Conservation (phyloP, 2,329 filamentous ascomycete species). For the Cladosporium cucumerinum region DNA sequence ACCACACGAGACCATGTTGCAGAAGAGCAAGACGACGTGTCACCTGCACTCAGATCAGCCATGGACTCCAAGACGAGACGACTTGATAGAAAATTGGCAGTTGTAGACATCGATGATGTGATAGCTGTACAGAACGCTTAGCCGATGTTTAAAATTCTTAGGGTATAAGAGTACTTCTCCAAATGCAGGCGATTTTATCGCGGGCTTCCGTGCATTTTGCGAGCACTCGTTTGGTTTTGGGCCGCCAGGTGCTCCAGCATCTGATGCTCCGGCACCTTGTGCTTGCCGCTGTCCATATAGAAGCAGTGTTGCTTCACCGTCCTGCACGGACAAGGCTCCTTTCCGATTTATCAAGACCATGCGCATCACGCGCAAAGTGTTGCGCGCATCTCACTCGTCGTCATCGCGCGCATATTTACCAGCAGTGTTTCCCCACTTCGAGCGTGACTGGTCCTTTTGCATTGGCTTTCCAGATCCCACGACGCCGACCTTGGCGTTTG, state of each 20-base stretch:
- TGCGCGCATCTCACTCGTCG: conserved; percentile 18
- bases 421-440: conserved; percentile 28
- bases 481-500: conserved; percentile 89
- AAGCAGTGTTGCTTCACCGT: not conserved
- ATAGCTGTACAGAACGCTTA: conserved; percentile 7
- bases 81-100: not conserved
- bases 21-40: no score
- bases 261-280: not conserved
- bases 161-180: conserved; percentile 15
- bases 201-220: not conserved
- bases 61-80: not conserved
- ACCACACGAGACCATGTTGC: no score
- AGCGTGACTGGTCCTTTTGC: conserved; percentile 68
- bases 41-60: not conserved
- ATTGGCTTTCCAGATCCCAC: conserved; percentile 93
- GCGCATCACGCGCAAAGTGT: not conserved
- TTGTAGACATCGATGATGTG: not conserved
- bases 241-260: not conserved
- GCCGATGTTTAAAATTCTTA: conserved; percentile 1
- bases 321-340: not conserved
- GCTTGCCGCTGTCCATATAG: not conserved
- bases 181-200: not conserved
- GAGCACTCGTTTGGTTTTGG: not conserved
- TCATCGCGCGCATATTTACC: conserved; percentile 20
- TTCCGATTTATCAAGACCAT: not conserved